These are phyloP conservation scores for Ampelocalamus luodianensis DNA, from an alignment of 176 grass and related monocot genomes.

Conservation along the genomic window DNA sequence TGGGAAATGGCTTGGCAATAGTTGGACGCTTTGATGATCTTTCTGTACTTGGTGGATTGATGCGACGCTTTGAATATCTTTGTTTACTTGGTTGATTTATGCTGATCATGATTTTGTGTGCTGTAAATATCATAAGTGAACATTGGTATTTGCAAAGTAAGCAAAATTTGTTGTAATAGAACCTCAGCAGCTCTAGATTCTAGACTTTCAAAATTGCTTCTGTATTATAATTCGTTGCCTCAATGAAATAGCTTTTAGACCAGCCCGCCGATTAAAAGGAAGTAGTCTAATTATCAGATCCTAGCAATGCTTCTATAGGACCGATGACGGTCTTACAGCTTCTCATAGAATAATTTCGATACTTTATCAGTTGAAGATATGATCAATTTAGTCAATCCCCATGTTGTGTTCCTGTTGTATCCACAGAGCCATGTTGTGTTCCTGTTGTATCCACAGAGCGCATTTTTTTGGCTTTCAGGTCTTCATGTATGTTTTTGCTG, in stretches of 20 bases:
- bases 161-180: background rate
- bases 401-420: conserved; percentile 2
- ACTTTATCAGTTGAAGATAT: background rate
- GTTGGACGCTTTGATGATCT: background rate
- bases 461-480: background rate
- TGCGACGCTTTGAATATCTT: background rate
- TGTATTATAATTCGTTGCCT: background rate
- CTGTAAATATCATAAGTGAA: background rate
- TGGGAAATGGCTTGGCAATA: conserved; percentile 15
- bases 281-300: background rate
- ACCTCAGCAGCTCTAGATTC: background rate
- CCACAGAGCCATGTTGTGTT: conserved; percentile 8
- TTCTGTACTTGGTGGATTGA: conserved; percentile 36
- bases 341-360: background rate
- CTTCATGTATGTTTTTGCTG: conserved; percentile 1
- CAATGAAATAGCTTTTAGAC: conserved; percentile 3
- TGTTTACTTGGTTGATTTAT: conserved; percentile 10
- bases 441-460: background rate
- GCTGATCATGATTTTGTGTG: conserved; percentile 21
- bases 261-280: conserved; percentile 1
- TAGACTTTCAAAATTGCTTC: conserved; percentile 3
- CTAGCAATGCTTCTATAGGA: background rate
- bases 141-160: background rate
- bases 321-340: no score
- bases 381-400: conserved; percentile 9